phyloP scores from a whole-genome alignment of 2,329 filamentous ascomycete species.

The Aspergillus phoenicis region DNA sequence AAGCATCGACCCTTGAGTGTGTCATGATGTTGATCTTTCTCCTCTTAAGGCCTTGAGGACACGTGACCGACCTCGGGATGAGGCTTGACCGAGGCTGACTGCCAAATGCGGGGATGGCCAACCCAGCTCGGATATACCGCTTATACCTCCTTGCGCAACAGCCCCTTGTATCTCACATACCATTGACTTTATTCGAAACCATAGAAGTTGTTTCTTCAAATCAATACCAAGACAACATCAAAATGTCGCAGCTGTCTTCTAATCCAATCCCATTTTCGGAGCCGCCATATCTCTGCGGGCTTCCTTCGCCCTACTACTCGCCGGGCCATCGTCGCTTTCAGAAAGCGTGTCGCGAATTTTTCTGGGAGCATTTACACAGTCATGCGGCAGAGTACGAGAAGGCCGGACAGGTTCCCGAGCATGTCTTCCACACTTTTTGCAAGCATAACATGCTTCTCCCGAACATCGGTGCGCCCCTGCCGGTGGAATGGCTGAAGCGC shows the following conservation, averaged over 20 bases:
- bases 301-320: conserved; percentile 73
- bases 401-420: conserved; percentile 62
- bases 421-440: conserved; percentile 67
- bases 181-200: too few species aligned
- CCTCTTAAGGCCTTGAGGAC: too few species aligned
- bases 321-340: conserved; percentile 68
- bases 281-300: conserved; percentile 68
- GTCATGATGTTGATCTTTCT: too few species aligned
- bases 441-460: conserved; percentile 71
- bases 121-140: too few species aligned
- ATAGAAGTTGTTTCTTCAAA: background rate
- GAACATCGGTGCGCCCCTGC: conserved; percentile 68
- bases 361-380: conserved; percentile 63
- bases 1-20: too few species aligned
- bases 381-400: conserved; percentile 72
- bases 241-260: background rate
- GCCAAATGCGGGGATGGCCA: too few species aligned
- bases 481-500: conserved; percentile 67
- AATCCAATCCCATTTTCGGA: conserved; percentile 67
- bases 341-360: conserved; percentile 66
- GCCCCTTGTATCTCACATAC: too few species aligned
- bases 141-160: too few species aligned
- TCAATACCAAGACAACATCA: background rate
- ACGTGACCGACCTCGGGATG: too few species aligned
- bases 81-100: too few species aligned